A percentile compares a stretch with the other conserved stretches of the same genome.
phyloP scores from a whole-genome alignment of 2,329 filamentous ascomycete genomes.

The Ophiocordyceps polyrhachis-furcata region DNA sequence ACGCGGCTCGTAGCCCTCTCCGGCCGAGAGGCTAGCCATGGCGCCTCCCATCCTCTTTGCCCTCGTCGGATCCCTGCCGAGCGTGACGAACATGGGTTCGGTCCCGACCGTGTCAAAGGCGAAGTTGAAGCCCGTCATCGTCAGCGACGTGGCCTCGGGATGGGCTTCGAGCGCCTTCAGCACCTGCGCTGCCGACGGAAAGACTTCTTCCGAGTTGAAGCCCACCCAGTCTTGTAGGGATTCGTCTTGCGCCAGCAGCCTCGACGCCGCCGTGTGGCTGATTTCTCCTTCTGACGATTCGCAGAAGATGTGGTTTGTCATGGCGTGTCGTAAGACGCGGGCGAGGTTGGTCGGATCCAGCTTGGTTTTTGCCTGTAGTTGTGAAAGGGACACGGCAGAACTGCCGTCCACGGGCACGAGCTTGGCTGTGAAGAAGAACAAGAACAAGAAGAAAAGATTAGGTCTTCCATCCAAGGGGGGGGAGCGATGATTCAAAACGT shows the following conservation, averaged over 20 bases:
- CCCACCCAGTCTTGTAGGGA: constrained; percentile 33
- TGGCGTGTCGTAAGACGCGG: constrained; percentile 34
- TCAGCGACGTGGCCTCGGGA: constrained; percentile 29
- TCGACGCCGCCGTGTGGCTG: constrained; percentile 35
- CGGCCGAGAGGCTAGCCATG: constrained; percentile 34
- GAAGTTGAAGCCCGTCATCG: constrained; percentile 30
- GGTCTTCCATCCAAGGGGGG: too few species aligned
- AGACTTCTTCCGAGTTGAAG: constrained; percentile 35
- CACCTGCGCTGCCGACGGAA: constrained; percentile 27
- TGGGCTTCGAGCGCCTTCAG: constrained; percentile 23
- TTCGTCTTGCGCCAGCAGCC: constrained; percentile 27
- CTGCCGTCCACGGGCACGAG: constrained; percentile 27
- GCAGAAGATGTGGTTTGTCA: constrained; percentile 36
- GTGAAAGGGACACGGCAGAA: constrained; percentile 24
- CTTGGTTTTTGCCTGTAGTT: constrained; percentile 25
- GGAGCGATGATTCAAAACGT: too few species aligned
- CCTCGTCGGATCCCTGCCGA: constrained; percentile 26
- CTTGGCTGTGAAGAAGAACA: constrained; percentile 21
- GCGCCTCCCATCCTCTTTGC: constrained; percentile 33
- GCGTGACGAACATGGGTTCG: constrained; percentile 34
- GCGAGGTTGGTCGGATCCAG: constrained; percentile 30
- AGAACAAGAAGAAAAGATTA: not conserved
- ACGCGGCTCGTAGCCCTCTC: constrained; percentile 34
- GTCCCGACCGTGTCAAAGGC: constrained; percentile 29
- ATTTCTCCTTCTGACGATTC: constrained; percentile 31